These are phyloP conservation scores for Apiospora saccharicola DNA, from an alignment of 2,329 filamentous ascomycete genomes.

Conservation along the genomic window DNA sequence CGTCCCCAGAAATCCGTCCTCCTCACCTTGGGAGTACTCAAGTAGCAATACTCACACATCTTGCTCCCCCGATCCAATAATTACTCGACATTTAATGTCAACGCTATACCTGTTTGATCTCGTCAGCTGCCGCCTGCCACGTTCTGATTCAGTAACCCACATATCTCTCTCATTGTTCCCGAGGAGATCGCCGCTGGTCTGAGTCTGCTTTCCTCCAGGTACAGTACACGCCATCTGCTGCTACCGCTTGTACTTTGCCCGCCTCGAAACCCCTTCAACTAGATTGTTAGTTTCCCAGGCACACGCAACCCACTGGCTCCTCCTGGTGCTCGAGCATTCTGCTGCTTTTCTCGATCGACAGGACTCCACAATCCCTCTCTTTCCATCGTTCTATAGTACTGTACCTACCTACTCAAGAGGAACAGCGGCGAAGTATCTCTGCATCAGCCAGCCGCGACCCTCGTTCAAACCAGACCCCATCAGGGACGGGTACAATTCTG, in stretches of 20 bases:
- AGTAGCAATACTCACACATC: background rate
- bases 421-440: conserved; percentile 15
- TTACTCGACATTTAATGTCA: conserved; percentile 24
- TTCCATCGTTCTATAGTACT: conserved; percentile 6
- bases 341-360: conserved; percentile 26
- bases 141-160: conserved; percentile 29
- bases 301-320: conserved; percentile 18
- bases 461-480: conserved; percentile 1
- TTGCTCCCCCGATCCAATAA: background rate
- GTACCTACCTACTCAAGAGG: background rate
- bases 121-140: conserved; percentile 27
- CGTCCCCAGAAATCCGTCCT: conserved; percentile 9
- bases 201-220: conserved; percentile 19
- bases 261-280: conserved; percentile 6
- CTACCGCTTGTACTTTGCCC: conserved; percentile 14
- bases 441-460: background rate
- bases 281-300: conserved; percentile 4
- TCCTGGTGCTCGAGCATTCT: conserved; percentile 27
- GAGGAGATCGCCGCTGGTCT: conserved; percentile 28
- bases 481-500: conserved; percentile 10
- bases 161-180: conserved; percentile 23
- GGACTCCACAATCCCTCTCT: conserved; percentile 28
- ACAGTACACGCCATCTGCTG: conserved; percentile 16
- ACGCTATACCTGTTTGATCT: conserved; percentile 26
- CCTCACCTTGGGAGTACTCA: conserved; percentile 1